Percentiles rank a stretch among this genome's conserved stretches.
phyloP scores from a whole-genome alignment of 495 filamentous ascomycete species.

The Hyaloscypha finlandica region DNA sequence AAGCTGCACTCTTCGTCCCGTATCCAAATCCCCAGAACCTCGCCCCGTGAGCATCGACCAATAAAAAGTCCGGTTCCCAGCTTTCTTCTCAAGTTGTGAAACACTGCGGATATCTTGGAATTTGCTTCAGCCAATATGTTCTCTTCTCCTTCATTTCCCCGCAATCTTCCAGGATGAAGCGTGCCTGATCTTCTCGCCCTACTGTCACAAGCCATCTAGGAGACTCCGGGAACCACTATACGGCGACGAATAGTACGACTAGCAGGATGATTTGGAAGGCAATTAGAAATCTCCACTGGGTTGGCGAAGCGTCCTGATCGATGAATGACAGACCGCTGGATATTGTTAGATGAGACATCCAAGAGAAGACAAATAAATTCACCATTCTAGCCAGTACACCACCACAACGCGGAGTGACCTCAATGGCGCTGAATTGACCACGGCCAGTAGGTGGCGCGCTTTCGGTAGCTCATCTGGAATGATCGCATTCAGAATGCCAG shows the following conservation, averaged over 20 bases:
- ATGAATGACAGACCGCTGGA: constrained; percentile 54
- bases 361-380: neutral
- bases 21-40: constrained; percentile 63
- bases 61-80: constrained; percentile 55
- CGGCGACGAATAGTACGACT: constrained; percentile 49
- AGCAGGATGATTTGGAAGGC: constrained; percentile 71
- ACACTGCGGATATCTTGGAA: constrained; percentile 58
- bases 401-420: constrained; percentile 73
- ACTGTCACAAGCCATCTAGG: constrained; percentile 66
- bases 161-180: constrained; percentile 63
- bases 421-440: constrained; percentile 71
- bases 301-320: constrained; percentile 53
- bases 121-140: constrained; percentile 55
- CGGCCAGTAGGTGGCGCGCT: constrained; percentile 63
- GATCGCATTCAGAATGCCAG: constrained; percentile 39
- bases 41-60: constrained; percentile 64
- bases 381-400: constrained; percentile 72
- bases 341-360: neutral
- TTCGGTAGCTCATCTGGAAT: constrained; percentile 31
- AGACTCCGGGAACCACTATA: constrained; percentile 68
- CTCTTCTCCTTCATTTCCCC: constrained; percentile 59
- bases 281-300: constrained; percentile 71
- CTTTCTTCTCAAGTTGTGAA: constrained; percentile 56
- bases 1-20: constrained; percentile 65
- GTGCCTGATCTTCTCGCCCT: constrained; percentile 61